Base-by-base conservation (phyloP, 805 yeast genomes). In the Groenewaldozyma tartarivorans region DNA sequence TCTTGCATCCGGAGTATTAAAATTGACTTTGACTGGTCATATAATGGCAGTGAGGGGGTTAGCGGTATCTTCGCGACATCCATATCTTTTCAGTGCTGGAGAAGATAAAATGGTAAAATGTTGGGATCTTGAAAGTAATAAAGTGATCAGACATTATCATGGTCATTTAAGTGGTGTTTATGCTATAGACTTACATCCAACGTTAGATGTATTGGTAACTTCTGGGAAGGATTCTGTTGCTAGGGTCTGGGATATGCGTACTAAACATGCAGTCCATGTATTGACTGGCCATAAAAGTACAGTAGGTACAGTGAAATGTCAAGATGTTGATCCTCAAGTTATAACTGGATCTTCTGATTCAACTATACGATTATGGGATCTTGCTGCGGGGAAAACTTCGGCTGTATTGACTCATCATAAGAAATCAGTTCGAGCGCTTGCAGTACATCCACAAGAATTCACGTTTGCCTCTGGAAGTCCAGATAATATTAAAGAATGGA, bases 121-220 rank as follows among this genome's bases (percentile, higher is more conserved):
- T 60, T 92, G 97, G 96, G 99, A 92, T 64, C 68, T 92, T 50
- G 97, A 90, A 58, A 74, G 77, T 53, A 85, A 88, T 52, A 75
- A 75, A 50, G 76, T 84, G 2, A 74, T 87, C 3, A 67, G 96
- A 42, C 86, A 87, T 52, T 92, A 85, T 60, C 94, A 88, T 62
- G 99, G 98, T 3, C 98, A 92, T 63, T 67, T 85, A 20, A 84
- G 94, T 22, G 94, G 95, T 3, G 84, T 92, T 1, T 86, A 85
- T 54, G 69, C 94, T 0, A 68, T 88, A 33, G 90, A 79, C 43
- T 57, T 87, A 13, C 97, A 90, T 57, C 97, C 97, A 0, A 84
- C 86, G 3, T 61, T 88, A 20, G 94, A 88, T 51, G 63, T 90
- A 5, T 60, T 87, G 11, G 84, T 81, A 5, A 81, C 94, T 3